phyloP scores from a whole-genome alignment of 192 early-diverging fungal genomes.

The Phlyctochytrium bullatum region DNA sequence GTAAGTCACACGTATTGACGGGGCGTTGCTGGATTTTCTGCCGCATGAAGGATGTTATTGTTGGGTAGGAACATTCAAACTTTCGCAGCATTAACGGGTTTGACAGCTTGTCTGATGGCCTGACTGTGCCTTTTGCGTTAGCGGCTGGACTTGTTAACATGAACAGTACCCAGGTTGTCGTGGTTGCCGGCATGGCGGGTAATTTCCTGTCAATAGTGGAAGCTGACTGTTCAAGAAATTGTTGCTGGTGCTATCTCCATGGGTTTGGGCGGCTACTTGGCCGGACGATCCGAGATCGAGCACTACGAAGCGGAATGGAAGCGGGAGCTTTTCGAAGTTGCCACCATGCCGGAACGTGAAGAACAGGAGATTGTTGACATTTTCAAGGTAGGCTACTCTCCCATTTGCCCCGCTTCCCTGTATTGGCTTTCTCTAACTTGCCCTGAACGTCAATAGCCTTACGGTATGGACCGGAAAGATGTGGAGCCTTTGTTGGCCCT shows the following conservation, averaged over 20 bases:
- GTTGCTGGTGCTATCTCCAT: slow-evolving; percentile 61
- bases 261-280: slow-evolving; percentile 65
- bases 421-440: not conserved
- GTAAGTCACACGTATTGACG: no score
- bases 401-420: not conserved
- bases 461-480: slow-evolving; percentile 50
- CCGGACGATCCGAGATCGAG: slow-evolving; percentile 57
- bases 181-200: slow-evolving; percentile 62
- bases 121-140: slow-evolving; percentile 64
- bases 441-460: slow-evolving; percentile 29
- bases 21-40: not conserved
- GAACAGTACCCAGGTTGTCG: slow-evolving; percentile 49
- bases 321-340: slow-evolving; percentile 53
- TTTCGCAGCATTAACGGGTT: not conserved
- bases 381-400: slow-evolving; percentile 29
- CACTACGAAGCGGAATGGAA: slow-evolving; percentile 60
- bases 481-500: slow-evolving; percentile 50
- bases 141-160: slow-evolving; percentile 60
- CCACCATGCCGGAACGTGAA: slow-evolving; percentile 50
- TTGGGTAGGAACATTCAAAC: slow-evolving; percentile 12
- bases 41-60: slow-evolving; percentile 25
- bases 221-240: slow-evolving; percentile 29
- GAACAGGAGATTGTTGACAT: slow-evolving; percentile 64
- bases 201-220: not conserved
- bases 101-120: slow-evolving; percentile 36